A percentile compares a stretch with the other conserved stretches of the same genome.
Conservation (phyloP, 345 rosid species). For the Hypericum perforatum region DNA sequence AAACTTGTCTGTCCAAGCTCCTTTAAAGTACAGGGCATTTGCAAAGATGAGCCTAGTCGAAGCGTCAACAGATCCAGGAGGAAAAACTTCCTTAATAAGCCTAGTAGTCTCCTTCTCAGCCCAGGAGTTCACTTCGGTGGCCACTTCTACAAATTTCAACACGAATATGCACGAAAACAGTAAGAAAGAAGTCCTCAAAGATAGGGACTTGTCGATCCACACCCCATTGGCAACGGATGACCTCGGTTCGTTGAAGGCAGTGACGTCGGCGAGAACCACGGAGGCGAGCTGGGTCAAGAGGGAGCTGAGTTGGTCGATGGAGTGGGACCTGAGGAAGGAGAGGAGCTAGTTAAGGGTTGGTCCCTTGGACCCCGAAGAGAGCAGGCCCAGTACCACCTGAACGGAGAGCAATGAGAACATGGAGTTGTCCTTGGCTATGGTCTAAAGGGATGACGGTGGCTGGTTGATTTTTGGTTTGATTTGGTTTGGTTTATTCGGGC, state of each 20-base stretch:
- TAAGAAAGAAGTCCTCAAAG: slow-evolving; percentile 9
- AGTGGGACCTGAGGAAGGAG: neutral
- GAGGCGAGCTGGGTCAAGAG: neutral
- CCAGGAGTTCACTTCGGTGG: neutral
- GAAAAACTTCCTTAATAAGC: neutral
- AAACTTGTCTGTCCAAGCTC: too few species aligned
- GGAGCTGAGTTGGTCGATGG: neutral
- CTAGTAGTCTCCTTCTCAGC: neutral
- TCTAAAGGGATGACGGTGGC: too few species aligned
- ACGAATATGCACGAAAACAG: too few species aligned
- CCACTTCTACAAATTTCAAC: neutral
- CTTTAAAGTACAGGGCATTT: slow-evolving; percentile 1
- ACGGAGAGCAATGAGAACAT: neutral
- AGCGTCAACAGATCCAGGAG: neutral
- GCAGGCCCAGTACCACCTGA: neutral
- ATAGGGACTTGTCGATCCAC: slow-evolving; percentile 10
- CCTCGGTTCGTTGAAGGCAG: neutral
- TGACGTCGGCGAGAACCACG: neutral
- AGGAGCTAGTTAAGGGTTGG: slow-evolving; percentile 7
- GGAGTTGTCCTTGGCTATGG: too few species aligned
- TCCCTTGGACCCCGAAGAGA: too few species aligned
- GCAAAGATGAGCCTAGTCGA: neutral
- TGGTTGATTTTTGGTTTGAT: too few species aligned
- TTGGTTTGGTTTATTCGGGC: too few species aligned
- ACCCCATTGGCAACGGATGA: too few species aligned